Evolutionary conservation across 495 filamentous ascomycete species (phyloP).

Genomic region (Podospora sp.): DNA sequence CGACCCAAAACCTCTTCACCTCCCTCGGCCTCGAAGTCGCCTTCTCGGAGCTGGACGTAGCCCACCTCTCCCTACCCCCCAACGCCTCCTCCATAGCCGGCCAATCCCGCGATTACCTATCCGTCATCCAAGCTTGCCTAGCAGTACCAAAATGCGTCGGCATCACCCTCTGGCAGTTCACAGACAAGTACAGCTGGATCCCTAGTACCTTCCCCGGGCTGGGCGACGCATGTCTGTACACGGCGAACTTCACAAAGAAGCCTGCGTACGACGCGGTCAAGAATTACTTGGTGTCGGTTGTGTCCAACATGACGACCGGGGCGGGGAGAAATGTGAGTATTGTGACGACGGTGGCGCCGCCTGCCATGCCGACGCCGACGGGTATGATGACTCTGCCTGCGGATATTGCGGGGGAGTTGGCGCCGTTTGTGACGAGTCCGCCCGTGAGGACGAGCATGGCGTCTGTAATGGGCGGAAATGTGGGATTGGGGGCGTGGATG

Average conservation of each 20-base stretch:
- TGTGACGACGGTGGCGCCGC: background rate
- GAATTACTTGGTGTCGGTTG: slow-evolving; percentile 29
- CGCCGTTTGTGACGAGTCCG: background rate
- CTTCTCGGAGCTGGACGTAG: slow-evolving; percentile 62
- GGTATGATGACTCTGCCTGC: background rate
- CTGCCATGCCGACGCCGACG: background rate
- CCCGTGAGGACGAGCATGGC: background rate
- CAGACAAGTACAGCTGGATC: slow-evolving; percentile 60
- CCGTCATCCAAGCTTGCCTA: slow-evolving; percentile 55
- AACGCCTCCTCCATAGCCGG: slow-evolving; percentile 40
- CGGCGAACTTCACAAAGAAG: slow-evolving; percentile 51
- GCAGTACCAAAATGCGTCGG: slow-evolving; percentile 57
- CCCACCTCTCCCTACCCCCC: slow-evolving; percentile 40
- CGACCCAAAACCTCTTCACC: slow-evolving; percentile 44
- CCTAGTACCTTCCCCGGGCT: slow-evolving; percentile 50
- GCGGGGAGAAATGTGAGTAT: background rate
- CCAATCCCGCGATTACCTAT: slow-evolving; percentile 58
- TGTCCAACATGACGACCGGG: background rate
- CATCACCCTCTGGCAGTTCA: slow-evolving; percentile 65
- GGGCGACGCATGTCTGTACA: slow-evolving; percentile 55
- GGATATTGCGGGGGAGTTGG: background rate
- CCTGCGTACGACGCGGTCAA: slow-evolving; percentile 49
- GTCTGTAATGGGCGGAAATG: background rate
- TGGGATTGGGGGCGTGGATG: background rate
- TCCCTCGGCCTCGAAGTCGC: slow-evolving; percentile 54